Base-by-base conservation (phyloP, 1,284 basidiomycete species). In the Naganishia sp. region DNA sequence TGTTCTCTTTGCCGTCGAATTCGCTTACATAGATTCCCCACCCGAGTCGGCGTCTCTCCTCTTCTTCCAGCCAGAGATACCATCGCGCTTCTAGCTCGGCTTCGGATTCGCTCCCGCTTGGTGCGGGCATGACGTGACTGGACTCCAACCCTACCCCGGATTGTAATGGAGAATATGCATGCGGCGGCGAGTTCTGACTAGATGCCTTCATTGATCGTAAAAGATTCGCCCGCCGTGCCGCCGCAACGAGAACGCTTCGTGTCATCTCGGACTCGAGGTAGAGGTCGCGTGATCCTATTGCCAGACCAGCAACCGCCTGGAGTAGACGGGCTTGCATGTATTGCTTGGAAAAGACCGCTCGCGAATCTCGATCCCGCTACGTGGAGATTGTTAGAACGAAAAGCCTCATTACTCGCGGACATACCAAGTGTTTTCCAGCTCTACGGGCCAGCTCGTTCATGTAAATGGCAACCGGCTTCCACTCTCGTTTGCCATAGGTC, bases 11-110 rank as follows among this genome's bases (percentile, higher is more conserved):
- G 31, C 45, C 43, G 18, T 43, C 6, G n/a, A 28, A 17, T 6
- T 7, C 6, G 72, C 72, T 71, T 53, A 75, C 74, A 58, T 72
- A 75, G 3, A 73, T 71, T 41, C 72, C 74, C 74, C 74, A 75
- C 6, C 74, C 74, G 3, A 75, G 52, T 18, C 74, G 61, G 28
- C 72, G 56, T 56, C 67, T 69, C 23, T 70, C 67, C 45, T 75
- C 74, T 49, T 75, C 74, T 42, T 74, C 73, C 41, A 74, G 53
- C 66, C 72, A 75, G 11, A 68, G 69, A 23, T 67, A 57, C 58
- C 58, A 61, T 4, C 58, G 32, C 11, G 49, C 9, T 25, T 61
- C 58, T 6, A 61, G 49, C 25, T 61, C 47, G 17, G 32, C 47
- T 7, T 21, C 58, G 9, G 35, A 39, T 39, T 51, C 23, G 25